Evolutionary conservation across 345 rosid genomes (phyloP), one percentile per base, ranked within the genome.

Genomic region (Lenwebbia sp.): DNA sequence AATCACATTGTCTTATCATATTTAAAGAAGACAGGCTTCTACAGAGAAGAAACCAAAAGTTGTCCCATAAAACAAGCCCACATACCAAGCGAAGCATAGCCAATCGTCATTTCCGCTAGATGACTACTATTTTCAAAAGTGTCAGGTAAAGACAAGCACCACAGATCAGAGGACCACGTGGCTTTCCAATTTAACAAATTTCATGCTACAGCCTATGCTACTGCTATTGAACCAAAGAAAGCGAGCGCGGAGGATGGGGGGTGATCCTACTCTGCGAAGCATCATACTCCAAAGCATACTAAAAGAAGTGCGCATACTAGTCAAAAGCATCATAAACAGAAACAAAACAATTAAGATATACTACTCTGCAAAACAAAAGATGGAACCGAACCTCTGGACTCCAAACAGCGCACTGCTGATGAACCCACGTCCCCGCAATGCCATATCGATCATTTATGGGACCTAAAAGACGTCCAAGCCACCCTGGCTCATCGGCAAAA

Each of bases 341-440:
- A 84, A 75, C 55, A 57, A 40, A 53, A 13, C 22, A 56, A 57
- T 84, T 15, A 28, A 85, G 58, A 28, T 56, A 30, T 54, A 49
- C 83, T n/a, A 60, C 74, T 70, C 47, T 37, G 78, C 78, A 83
- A 86, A 81, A 47, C 52, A 55, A 50, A 30, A n/a, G 74, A 54
- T 57, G 85, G 56, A 55, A 82, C 53, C 84, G 54, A 87, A 96
- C 99, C 99, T 97, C 99, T 17, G 99, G 99, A 93, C 99, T 97
- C 98, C 98, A 97, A 51, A 97, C 98, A 28, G 99, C 98, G 87
- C 99, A 97, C 65, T 94, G 92, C 91, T 95, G 99, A 92, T 96
- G 99, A 92, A 96, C 99, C 99, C 99, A 97, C 58, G 94, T 97
- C 90, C 98, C 94, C 90, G 99, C 96, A 90, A 97, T 96, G 85